Base-by-base conservation (phyloP, 1,284 basidiomycete genomes). In the Ustilago crameri region DNA sequence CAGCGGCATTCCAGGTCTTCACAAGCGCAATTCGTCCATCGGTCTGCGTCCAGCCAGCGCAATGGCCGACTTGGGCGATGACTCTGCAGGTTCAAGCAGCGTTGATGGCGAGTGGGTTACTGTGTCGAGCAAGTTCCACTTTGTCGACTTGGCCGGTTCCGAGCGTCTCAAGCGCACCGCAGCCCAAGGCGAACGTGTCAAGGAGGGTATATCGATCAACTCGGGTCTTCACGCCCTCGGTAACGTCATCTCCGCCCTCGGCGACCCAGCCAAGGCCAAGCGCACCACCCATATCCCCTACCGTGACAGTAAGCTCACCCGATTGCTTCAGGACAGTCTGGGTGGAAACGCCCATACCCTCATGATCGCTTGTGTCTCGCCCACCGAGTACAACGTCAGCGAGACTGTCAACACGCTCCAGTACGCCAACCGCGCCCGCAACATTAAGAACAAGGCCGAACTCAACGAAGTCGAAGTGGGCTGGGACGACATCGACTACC, bases 301-400 rank as follows among this genome's bases (percentile, higher is more conserved):
- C 84, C 93, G 95, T 51, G 95, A 98, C 85, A 95, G 93, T 14
- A 98, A 98, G 84, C 90, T 98, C 74, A 97, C 94, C 3, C 90
- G 94, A 41, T 85, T 89, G 61, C 87, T 98, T 15, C 95, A 98
- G 89, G 95, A 98, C 84, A 98, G 95, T 14, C 89, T 98, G n/a
- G 95, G 95, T 46, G 95, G 95, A 37, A 98, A 98, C 84, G 91
- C 95, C 1, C 91, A 96, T 80, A 98, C 96, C 3, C 90, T 97
- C 70, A 98, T 98, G 96, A 94, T 98, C 74, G 95, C 95, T 10
- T 98, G 96, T 84, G 91, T 98, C 64, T 95, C 93, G 71, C 92
- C 95, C 12, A 91, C 91, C 0, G 96, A 98, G 84, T 95, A 90
- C 89, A 99, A 99, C 84, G 89, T 92, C 5, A 90, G 87, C 70